Evolutionary conservation across 495 filamentous ascomycete species (phyloP).

Genomic region (Penicillium psychrofluorescens): DNA sequence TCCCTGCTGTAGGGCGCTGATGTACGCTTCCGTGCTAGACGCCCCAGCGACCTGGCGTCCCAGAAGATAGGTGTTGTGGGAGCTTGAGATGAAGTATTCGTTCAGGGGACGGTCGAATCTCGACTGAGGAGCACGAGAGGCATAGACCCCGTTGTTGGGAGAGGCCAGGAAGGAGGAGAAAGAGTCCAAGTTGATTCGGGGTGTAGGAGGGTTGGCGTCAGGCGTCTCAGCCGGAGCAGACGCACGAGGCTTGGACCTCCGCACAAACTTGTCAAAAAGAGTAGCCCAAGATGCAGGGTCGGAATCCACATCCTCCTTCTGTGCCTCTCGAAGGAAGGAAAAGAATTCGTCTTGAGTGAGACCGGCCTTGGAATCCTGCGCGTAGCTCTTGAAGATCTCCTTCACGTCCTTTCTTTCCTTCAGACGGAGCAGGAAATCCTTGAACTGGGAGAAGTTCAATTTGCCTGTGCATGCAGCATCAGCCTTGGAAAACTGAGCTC

Average conservation of each 20-base stretch:
- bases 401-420: constrained; percentile 78
- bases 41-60: constrained; percentile 83
- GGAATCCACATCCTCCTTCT: constrained; percentile 65
- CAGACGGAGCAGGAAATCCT: constrained; percentile 69
- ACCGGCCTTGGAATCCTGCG: constrained; percentile 47
- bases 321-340: constrained; percentile 62
- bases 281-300: constrained; percentile 60
- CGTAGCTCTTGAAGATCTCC: constrained; percentile 52
- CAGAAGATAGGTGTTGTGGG: constrained; percentile 94
- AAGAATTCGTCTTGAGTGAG: constrained; percentile 68
- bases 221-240: constrained; percentile 24
- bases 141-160: constrained; percentile 53
- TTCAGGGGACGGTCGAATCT: constrained; percentile 78
- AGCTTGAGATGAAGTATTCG: constrained; percentile 98
- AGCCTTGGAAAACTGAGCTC: constrained; percentile 68
- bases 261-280: constrained; percentile 68
- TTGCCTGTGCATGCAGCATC: constrained; percentile 53
- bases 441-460: constrained; percentile 71
- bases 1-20: constrained; percentile 76
- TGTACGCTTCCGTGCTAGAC: constrained; percentile 91
- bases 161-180: constrained; percentile 76
- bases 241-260: constrained; percentile 51
- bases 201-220: constrained; percentile 27
- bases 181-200: constrained; percentile 63
- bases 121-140: constrained; percentile 47